Base-by-base conservation (phyloP, 495 filamentous ascomycete species). In the Copromyces sp. region DNA sequence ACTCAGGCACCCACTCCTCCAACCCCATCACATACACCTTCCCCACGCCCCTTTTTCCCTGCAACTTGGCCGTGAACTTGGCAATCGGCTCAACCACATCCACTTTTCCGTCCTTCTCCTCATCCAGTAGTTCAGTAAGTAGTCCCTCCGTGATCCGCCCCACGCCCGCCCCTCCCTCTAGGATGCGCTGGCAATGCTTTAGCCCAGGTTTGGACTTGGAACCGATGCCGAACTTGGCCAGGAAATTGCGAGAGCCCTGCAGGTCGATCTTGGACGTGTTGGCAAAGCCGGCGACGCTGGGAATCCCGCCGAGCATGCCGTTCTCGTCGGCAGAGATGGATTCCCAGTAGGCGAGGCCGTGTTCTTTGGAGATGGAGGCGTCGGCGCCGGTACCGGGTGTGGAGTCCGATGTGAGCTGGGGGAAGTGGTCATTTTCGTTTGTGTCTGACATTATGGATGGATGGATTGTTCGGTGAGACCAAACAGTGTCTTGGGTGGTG, bases 261-360 rank as follows among this genome's bases (percentile, higher is more conserved):
- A 97, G 86, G 78, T 97, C 95, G 76, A 92, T 86, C 71, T 88
- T 86, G 39, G 88, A 90, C 78, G 94, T 87, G 78, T 89, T 85
- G 9, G 74, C 72, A 41, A 75, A 72, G 41, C 72, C 69, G 42
- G 69, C 29, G 3, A 71, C 7, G 69, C 45, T 53, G 0, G 91
- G 92, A 75, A 87, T 94, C 53, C 92, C 92, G 76, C 94, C 93
- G 0, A 98, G 90, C 91, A 97, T 95, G 77, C 90, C 91, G 77
- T 90, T 88, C 70, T 90, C 85, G 72, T 89, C 90, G 45, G 92
- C 86, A n/a, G 89, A 83, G 73, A 93, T 83, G 73, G 84, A 81
- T 76, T 89, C 86, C 94, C 93, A 97, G 86, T 97, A 97, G n/a
- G 78, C 76, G 11, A 88, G 80, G 39, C 87, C 81, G 71, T 85